Conservation (phyloP, 2,329 filamentous ascomycete species). For the Fusarium drepaniforme region DNA sequence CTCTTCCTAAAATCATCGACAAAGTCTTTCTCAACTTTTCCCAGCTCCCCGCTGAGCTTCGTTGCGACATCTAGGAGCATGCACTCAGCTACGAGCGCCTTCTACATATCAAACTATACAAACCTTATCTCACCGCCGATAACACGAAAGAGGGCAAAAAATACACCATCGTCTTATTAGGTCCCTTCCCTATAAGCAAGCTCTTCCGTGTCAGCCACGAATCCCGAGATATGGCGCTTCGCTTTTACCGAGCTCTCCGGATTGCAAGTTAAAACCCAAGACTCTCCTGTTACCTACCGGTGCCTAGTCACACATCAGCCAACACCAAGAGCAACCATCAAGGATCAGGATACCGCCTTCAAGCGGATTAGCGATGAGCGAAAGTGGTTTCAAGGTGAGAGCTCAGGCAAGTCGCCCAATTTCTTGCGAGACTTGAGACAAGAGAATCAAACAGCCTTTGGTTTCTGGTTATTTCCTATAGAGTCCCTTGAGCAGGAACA, state of each 20-base stretch:
- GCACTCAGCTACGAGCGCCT: slow-evolving; percentile 1
- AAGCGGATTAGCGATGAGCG: neutral
- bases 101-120: neutral
- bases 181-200: neutral
- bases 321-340: neutral
- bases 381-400: no score
- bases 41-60: neutral
- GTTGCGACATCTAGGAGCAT: neutral
- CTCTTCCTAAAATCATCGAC: neutral
- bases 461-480: neutral
- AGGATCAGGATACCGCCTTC: neutral
- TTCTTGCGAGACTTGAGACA: neutral
- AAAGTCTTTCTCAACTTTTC: neutral
- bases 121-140: neutral
- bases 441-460: neutral
- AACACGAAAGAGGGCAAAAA: neutral
- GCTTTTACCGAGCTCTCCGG: neutral
- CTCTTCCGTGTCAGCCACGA: neutral
- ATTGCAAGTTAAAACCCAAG: neutral
- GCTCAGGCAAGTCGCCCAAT: no score
- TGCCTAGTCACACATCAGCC: neutral
- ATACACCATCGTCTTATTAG: neutral
- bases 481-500: neutral
- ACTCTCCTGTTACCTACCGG: neutral
- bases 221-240: neutral